Evolutionary conservation across 352 stramenopile species (phyloP).

Genomic region (Lagenidium giganteum): DNA sequence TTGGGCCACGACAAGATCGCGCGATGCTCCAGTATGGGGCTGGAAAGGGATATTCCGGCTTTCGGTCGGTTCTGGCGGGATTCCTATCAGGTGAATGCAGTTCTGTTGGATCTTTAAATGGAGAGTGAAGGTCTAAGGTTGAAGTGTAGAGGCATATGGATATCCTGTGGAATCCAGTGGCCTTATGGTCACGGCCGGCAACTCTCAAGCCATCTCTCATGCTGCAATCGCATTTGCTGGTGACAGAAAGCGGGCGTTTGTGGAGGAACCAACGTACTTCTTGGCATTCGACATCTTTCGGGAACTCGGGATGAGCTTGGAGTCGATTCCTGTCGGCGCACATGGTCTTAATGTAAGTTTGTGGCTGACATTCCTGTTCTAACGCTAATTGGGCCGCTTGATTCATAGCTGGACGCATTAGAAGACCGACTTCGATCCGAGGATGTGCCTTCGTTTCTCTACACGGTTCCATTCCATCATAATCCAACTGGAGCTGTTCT

Average conservation of each 20-base stretch:
- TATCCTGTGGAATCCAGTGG: conserved; percentile 30
- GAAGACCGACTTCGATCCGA: conserved; percentile 54
- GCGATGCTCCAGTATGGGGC: conserved; percentile 72
- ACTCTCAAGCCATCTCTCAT: conserved; percentile 90
- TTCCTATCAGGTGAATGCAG: conserved; percentile 39
- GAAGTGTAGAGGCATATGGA: conserved; percentile 15
- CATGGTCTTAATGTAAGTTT: conserved; percentile 61
- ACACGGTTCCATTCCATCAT: conserved; percentile 92
- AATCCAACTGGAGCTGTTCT: conserved; percentile 90
- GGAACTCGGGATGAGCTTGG: conserved; percentile 80
- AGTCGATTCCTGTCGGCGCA: conserved; percentile 69
- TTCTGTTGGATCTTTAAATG: neutral
- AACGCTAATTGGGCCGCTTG: neutral
- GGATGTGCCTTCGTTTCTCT: conserved; percentile 85
- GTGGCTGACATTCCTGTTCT: neutral
- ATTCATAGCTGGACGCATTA: conserved; percentile 49
- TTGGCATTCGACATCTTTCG: conserved; percentile 89
- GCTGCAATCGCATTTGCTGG: conserved; percentile 66
- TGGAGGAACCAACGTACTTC: conserved; percentile 93
- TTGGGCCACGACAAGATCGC: conserved; percentile 45
- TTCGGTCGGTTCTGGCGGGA: conserved; percentile 54
- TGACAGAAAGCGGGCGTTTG: conserved; percentile 81
- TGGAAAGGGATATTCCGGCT: conserved; percentile 61
- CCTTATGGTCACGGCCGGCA: conserved; percentile 87
- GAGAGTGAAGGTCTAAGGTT: neutral